Evolutionary conservation across 2,329 filamentous ascomycete species (phyloP).

Genomic region (Verticillium longisporum): DNA sequence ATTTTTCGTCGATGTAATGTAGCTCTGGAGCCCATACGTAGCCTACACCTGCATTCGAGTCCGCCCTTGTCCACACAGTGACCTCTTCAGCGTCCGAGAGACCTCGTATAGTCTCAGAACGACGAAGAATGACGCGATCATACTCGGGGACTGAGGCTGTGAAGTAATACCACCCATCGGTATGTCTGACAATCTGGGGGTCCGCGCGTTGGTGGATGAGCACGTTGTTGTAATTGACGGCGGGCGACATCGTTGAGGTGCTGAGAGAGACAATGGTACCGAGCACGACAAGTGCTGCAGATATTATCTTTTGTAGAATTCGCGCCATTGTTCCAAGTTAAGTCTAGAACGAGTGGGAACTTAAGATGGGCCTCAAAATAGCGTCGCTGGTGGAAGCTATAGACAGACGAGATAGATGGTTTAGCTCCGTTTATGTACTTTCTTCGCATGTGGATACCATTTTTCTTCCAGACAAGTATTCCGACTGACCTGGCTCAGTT

Average conservation of each 20-base stretch:
- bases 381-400: neutral
- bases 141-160: constrained; percentile 12
- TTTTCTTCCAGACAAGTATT: neutral
- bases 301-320: neutral
- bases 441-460: neutral
- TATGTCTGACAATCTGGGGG: constrained; percentile 22
- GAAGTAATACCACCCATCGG: constrained; percentile 13
- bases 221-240: constrained; percentile 19
- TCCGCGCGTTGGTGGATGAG: constrained; percentile 21
- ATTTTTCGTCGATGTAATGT: constrained; percentile 39
- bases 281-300: neutral
- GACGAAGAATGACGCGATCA: constrained; percentile 9
- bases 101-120: constrained; percentile 8
- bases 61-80: constrained; percentile 29
- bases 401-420: neutral
- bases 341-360: neutral
- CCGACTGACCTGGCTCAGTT: neutral
- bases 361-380: neutral
- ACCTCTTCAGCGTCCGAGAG: constrained; percentile 11
- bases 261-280: neutral
- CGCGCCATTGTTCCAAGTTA: neutral
- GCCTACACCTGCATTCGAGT: constrained; percentile 30
- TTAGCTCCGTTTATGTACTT: neutral
- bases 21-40: constrained; percentile 51
- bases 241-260: constrained; percentile 8